These are phyloP conservation scores for Linanthus parryae DNA, from an alignment of 148 eudicot genomes.

Conservation along the genomic window DNA sequence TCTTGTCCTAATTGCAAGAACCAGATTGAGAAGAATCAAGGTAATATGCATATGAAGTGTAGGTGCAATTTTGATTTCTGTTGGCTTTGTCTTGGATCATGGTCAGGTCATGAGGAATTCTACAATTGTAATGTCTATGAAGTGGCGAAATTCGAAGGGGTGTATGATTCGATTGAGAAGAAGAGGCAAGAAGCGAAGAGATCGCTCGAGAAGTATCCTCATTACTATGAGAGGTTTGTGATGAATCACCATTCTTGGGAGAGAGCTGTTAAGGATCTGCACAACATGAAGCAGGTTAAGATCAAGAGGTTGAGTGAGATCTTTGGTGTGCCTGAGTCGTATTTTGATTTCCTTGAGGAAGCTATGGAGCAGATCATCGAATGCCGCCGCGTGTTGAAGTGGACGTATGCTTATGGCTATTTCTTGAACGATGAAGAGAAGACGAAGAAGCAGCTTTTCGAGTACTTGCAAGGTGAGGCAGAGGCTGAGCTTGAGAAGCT, in stretches of 20 bases:
- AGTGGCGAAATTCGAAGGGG: constrained; percentile 35
- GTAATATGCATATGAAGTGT: constrained; percentile 73
- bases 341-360: constrained; percentile 58
- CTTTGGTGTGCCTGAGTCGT: constrained; percentile 47
- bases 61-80: constrained; percentile 60
- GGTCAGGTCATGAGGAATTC: constrained; percentile 54
- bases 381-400: constrained; percentile 68
- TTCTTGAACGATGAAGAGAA: constrained; percentile 49
- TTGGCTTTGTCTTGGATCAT: constrained; percentile 58
- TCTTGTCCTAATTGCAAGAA: constrained; percentile 76
- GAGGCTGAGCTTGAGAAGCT: constrained; percentile 74
- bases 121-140: constrained; percentile 8
- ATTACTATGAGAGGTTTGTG: constrained; percentile 46
- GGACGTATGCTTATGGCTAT: constrained; percentile 77
- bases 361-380: constrained; percentile 83
- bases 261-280: constrained; percentile 26
- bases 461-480: constrained; percentile 69
- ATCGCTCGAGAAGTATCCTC: constrained; percentile 30
- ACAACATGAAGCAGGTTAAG: not conserved
- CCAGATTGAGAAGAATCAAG: constrained; percentile 68
- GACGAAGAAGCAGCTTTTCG: constrained; percentile 48
- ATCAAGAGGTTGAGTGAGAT: constrained; percentile 50
- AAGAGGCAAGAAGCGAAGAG: constrained; percentile 38
- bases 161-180: too few species aligned
- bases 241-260: constrained; percentile 41